These are phyloP conservation scores for Chlorella vulgaris DNA, from an alignment of 139 green algal species.

Conservation along the genomic window DNA sequence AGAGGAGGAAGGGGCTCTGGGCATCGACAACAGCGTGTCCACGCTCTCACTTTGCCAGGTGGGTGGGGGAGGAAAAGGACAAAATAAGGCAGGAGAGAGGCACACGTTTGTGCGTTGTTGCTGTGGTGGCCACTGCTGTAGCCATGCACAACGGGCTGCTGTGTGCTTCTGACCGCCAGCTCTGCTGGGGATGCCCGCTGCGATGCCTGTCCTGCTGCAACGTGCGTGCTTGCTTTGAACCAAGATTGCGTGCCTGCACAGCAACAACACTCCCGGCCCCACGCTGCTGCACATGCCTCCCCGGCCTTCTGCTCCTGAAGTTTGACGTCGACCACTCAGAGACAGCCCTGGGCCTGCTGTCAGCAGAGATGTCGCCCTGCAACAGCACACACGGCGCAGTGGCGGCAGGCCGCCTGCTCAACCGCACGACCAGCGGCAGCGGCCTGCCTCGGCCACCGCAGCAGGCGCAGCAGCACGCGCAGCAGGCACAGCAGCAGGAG, in stretches of 20 bases:
- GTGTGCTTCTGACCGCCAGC: background rate
- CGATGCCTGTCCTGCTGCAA: background rate
- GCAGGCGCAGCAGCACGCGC: background rate
- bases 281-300: too few relatives aligned
- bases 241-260: too few relatives aligned
- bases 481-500: background rate
- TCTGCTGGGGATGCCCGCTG: background rate
- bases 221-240: too few relatives aligned
- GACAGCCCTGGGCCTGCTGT: background rate
- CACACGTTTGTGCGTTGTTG: background rate
- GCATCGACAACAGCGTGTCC: background rate
- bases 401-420: background rate
- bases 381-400: slow-evolving; percentile 11
- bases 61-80: background rate
- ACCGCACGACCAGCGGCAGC: slow-evolving; percentile 1
- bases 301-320: background rate
- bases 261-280: too few relatives aligned
- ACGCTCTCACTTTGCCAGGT: slow-evolving; percentile 8
- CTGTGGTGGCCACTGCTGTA: background rate
- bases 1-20: background rate
- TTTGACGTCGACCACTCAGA: slow-evolving; percentile 22
- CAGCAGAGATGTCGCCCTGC: slow-evolving; percentile 13
- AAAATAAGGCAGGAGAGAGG: background rate
- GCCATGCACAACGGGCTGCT: background rate
- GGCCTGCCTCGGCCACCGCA: background rate